Evolutionary conservation across 257 asterid genomes (phyloP).

Genomic region (Solanum okadae): DNA sequence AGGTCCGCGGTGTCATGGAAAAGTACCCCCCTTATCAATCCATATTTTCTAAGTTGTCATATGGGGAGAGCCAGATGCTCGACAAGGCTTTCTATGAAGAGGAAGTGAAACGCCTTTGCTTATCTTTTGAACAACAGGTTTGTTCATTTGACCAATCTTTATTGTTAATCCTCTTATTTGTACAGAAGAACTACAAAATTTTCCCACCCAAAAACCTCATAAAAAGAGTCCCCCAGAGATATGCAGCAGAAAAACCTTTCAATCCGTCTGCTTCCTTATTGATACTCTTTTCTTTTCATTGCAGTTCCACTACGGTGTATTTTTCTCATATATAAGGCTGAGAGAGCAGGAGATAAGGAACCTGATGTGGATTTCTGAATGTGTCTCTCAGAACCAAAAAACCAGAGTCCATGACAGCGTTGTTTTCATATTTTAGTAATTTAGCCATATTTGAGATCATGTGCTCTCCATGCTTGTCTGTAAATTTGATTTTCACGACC

Average conservation of each 20-base stretch:
- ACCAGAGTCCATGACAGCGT: slow-evolving; percentile 90
- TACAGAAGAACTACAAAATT: not conserved
- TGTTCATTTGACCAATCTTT: slow-evolving; percentile 7
- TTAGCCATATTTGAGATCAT: not conserved
- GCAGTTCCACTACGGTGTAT: slow-evolving; percentile 90
- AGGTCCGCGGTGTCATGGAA: slow-evolving; percentile 90
- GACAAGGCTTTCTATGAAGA: slow-evolving; percentile 97
- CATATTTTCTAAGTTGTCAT: slow-evolving; percentile 67
- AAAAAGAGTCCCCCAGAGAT: not conserved
- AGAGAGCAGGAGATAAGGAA: slow-evolving; percentile 96
- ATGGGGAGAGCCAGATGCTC: slow-evolving; percentile 96
- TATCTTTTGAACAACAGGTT: slow-evolving; percentile 96
- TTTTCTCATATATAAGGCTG: slow-evolving; percentile 84
- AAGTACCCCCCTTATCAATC: slow-evolving; percentile 88
- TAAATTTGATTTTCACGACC: not conserved
- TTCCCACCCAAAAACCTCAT: not conserved
- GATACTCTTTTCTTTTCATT: slow-evolving; percentile 2
- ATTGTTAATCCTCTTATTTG: not conserved
- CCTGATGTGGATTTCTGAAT: slow-evolving; percentile 97
- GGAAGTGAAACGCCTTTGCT: slow-evolving; percentile 91
- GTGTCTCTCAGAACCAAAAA: slow-evolving; percentile 95
- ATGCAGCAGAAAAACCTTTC: not conserved
- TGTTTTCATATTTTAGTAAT: slow-evolving; percentile 65
- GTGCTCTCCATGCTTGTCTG: not conserved
- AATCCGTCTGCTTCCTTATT: not conserved